Base-by-base conservation (phyloP, 192 early-diverging fungal genomes). In the Allomyces macrogynus region DNA sequence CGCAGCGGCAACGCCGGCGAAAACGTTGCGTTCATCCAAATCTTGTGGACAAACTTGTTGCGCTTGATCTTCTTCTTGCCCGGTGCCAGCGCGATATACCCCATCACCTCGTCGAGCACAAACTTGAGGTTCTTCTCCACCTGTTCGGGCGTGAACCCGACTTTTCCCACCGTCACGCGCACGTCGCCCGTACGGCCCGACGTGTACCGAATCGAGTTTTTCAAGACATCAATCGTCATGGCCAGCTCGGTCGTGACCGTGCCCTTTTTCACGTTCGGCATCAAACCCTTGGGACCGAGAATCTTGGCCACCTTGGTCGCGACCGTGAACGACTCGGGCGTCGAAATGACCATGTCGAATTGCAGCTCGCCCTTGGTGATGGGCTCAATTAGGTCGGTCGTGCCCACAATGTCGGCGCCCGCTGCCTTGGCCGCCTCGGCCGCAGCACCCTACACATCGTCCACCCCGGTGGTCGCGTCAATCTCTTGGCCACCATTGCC, bases 201-300 rank as follows among this genome's bases (percentile, higher is more conserved):
- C 44, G 44, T 54, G 44, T 54, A 54, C 44, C 44, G 44, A 18
- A 54, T 54, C 44, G 44, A 54, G 44, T 54, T 54, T 18, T 54
- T 54, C 44, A 54, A 8, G 1, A 18, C 18, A 18, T 54, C 44
- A 18, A 54, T 54, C 12, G 44, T 54, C 8, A 8, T 54, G 3
- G 44, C 44, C 10, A 54, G 10, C 12, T 54, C 44, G 44, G 1
- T 70, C 74, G 69, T 27, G 1, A 42, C 27, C 62, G 12, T 62
- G 61, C 87, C 87, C 69, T 86, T 87, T 62, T 87, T 88, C 24
- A 81, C 75, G 4, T 86, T 93, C 24, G 94, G 94, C 94, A 97
- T 95, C 65, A 97, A 76, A n/a, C 91, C 90, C 71, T 89, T 90
- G 25, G 94, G 94, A 66, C 94, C 94, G 68, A 97, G 72, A 25